Percentiles rank a stretch among this genome's conserved stretches.
Conservation (phyloP, 2,329 filamentous ascomycete species). For the Claviceps monticola region DNA sequence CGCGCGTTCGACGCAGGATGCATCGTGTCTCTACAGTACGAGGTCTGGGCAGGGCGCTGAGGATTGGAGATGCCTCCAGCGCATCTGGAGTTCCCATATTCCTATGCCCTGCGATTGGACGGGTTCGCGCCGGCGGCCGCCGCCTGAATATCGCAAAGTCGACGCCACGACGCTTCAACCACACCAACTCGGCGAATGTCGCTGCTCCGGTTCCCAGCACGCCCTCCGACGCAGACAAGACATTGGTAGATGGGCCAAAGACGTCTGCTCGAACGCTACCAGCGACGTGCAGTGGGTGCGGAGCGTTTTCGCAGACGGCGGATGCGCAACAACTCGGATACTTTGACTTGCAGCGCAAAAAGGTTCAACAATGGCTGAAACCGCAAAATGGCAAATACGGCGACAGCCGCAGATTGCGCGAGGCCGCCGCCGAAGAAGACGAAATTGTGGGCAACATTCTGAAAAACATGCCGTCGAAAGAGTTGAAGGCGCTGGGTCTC, state of each 20-base stretch:
- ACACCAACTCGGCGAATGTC: conserved; percentile 10
- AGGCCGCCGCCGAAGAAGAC: conserved; percentile 28
- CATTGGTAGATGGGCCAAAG: not conserved
- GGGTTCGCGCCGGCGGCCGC: conserved; percentile 2
- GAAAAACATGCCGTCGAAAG: conserved; percentile 24
- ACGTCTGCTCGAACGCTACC: conserved; percentile 27
- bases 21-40: conserved; percentile 28
- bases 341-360: conserved; percentile 37
- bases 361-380: conserved; percentile 33
- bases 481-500: conserved; percentile 32
- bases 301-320: conserved; percentile 45
- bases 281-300: conserved; percentile 48
- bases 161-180: conserved; percentile 12
- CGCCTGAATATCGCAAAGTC: conserved; percentile 3
- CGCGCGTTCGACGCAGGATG: conserved; percentile 17
- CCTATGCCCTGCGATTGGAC: conserved; percentile 31
- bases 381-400: conserved; percentile 6
- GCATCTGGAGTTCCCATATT: conserved; percentile 30
- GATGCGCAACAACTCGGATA: conserved; percentile 40
- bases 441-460: conserved; percentile 33
- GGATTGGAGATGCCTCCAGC: conserved; percentile 24
- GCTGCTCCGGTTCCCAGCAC: conserved; percentile 5
- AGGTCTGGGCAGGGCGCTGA: conserved; percentile 29
- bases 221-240: not conserved
- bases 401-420: conserved; percentile 7